These are phyloP conservation scores for Paracorniculantispora psalliotae DNA, from an alignment of 2,329 filamentous ascomycete species.

Conservation along the genomic window DNA sequence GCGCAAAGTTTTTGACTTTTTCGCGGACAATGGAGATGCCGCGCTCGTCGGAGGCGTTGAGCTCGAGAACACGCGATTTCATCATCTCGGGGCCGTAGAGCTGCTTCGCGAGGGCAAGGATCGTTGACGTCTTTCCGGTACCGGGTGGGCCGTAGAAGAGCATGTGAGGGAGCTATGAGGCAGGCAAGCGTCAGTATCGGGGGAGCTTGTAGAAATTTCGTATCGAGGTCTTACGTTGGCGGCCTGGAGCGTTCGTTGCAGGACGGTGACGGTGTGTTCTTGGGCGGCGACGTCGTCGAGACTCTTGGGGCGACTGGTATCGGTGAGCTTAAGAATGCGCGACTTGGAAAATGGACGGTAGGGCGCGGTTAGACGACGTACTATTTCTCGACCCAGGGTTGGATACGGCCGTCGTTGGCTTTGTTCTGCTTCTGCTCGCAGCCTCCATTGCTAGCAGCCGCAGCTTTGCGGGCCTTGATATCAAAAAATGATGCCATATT, in stretches of 20 bases:
- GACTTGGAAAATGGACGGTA: no score
- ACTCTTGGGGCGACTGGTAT: conserved; percentile 76
- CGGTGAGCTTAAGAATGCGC: not conserved
- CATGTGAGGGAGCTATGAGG: conserved; percentile 81
- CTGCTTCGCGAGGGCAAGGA: conserved; percentile 94
- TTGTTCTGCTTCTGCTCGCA: conserved; percentile 62
- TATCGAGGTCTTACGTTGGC: conserved; percentile 60
- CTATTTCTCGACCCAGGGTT: conserved; percentile 99
- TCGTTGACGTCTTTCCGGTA: conserved; percentile 96
- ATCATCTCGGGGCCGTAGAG: conserved; percentile 94
- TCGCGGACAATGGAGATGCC: conserved; percentile 95
- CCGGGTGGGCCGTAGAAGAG: conserved; percentile 98
- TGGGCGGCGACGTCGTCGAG: conserved; percentile 94
- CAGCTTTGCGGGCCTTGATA: conserved; percentile 82
- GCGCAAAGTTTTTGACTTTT: conserved; percentile 97
- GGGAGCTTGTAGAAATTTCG: not conserved
- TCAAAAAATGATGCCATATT: conserved; percentile 91
- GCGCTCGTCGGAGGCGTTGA: conserved; percentile 98
- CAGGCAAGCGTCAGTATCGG: conserved; percentile 8
- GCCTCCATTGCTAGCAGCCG: conserved; percentile 58
- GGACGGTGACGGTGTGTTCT: conserved; percentile 91
- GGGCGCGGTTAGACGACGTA: no score
- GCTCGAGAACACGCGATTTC: conserved; percentile 90
- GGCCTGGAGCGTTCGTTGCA: conserved; percentile 88
- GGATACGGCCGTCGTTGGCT: conserved; percentile 56